phyloP scores from a whole-genome alignment of 2,329 filamentous ascomycete genomes.

The Claviceps fusiformis region DNA sequence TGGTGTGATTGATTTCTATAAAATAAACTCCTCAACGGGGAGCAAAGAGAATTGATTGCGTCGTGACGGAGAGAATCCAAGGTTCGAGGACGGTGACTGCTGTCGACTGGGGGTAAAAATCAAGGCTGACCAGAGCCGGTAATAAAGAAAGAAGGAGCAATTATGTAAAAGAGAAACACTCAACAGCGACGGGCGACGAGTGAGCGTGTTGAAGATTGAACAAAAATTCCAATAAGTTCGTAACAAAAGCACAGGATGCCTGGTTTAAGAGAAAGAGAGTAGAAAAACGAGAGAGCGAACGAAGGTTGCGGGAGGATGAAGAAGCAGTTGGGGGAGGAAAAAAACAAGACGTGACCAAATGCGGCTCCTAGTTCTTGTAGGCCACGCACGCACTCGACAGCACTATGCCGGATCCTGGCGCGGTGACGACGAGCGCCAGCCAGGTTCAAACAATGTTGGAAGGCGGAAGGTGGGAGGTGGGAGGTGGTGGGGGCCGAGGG shows the following conservation, averaged over 20 bases:
- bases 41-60: background rate
- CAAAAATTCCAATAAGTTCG: background rate
- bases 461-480: background rate
- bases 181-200: conserved; percentile 1
- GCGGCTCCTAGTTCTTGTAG: background rate
- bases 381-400: conserved; percentile 1
- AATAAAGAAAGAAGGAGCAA: background rate
- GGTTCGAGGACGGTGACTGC: background rate
- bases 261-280: background rate
- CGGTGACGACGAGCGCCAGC: conserved; percentile 1
- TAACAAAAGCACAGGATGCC: conserved; percentile 1
- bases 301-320: conserved; percentile 3
- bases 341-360: background rate
- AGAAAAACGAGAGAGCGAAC: background rate
- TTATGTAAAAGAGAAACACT: conserved; percentile 1
- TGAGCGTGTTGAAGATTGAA: conserved; percentile 1
- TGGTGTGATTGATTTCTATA: background rate
- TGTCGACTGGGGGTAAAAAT: background rate
- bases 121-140: background rate
- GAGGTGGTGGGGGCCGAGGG: too few relatives aligned
- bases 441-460: background rate
- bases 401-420: background rate
- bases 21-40: background rate
- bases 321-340: background rate
- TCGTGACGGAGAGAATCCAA: conserved; percentile 1